Evolutionary conservation across 306 rosid genomes (phyloP).

Genomic region (Vachellia pachyceras): DNA sequence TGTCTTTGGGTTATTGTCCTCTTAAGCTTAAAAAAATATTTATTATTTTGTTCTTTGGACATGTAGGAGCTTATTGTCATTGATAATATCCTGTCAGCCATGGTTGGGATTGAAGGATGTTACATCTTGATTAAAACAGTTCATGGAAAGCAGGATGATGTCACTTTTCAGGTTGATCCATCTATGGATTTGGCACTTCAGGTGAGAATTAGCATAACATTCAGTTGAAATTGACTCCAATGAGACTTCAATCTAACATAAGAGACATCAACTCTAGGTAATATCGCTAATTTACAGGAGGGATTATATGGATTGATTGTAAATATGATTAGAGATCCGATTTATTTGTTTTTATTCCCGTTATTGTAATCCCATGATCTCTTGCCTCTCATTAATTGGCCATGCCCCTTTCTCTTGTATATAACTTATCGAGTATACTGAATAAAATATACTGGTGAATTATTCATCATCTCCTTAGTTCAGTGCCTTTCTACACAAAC

Average conservation of each 20-base stretch:
- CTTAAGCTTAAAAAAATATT: not conserved
- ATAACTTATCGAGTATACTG: too few species aligned
- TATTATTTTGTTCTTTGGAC: constrained; percentile 33
- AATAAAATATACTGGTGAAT: too few species aligned
- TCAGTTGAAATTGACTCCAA: not conserved
- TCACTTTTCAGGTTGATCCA: constrained; percentile 70
- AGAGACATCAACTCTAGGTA: not conserved
- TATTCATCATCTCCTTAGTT: too few species aligned
- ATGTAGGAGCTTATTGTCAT: constrained; percentile 91
- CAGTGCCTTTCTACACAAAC: not conserved
- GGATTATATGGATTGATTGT: too few species aligned
- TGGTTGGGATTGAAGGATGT: constrained; percentile 93
- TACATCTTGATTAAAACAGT: constrained; percentile 73
- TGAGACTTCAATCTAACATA: not conserved
- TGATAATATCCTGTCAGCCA: constrained; percentile 83
- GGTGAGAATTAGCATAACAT: constrained; percentile 50
- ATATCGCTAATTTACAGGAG: too few species aligned
- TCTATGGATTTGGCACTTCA: constrained; percentile 98
- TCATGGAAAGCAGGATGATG: constrained; percentile 63
- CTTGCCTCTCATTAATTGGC: too few species aligned
- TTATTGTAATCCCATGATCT: too few species aligned
- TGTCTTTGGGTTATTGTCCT: not conserved
- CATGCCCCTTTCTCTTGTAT: too few species aligned
- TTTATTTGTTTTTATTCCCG: too few species aligned
- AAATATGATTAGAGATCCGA: too few species aligned